Evolutionary conservation across 129 eudicot genomes (phyloP).

Genomic region (Glebionis coronaria): DNA sequence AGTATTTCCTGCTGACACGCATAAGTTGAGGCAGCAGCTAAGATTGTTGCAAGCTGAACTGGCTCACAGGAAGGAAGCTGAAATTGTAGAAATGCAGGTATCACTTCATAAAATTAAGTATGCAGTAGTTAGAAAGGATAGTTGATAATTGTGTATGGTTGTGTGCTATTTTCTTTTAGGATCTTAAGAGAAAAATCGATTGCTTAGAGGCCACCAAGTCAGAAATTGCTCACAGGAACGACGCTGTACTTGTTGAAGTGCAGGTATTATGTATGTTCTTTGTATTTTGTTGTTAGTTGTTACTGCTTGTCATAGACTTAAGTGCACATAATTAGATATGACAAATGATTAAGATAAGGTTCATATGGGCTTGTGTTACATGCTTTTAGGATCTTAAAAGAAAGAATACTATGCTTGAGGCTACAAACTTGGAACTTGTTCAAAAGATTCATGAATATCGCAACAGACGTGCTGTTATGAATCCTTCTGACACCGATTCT

Average conservation of each 20-base stretch:
- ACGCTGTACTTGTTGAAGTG: no score
- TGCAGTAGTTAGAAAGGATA: neutral
- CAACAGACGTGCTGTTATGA: slow-evolving; percentile 35
- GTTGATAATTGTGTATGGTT: slow-evolving; percentile 16
- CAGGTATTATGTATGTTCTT: no score
- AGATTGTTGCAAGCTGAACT: slow-evolving; percentile 95
- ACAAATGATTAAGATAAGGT: slow-evolving; percentile 6
- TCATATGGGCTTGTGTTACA: slow-evolving; percentile 20
- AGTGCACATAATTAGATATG: no score
- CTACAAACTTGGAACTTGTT: slow-evolving; percentile 75
- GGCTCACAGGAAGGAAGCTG: slow-evolving; percentile 80
- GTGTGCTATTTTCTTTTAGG: slow-evolving; percentile 40
- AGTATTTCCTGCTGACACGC: slow-evolving; percentile 80
- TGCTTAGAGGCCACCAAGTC: slow-evolving; percentile 84
- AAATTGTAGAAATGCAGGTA: slow-evolving; percentile 81
- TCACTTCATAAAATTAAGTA: neutral
- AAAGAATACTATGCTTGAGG: slow-evolving; percentile 72
- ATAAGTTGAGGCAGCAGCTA: slow-evolving; percentile 92
- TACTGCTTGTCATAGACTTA: no score
- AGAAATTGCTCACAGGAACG: slow-evolving; percentile 60
- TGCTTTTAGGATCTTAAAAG: slow-evolving; percentile 62
- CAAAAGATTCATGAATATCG: slow-evolving; percentile 63
- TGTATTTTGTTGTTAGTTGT: no score
- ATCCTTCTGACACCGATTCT: slow-evolving; percentile 32
- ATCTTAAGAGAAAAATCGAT: slow-evolving; percentile 67